Percentiles rank a stretch among this genome's conserved stretches.
Evolutionary conservation across 2,329 filamentous ascomycete species (phyloP).

Genomic region (Aureobasidium namibiae): DNA sequence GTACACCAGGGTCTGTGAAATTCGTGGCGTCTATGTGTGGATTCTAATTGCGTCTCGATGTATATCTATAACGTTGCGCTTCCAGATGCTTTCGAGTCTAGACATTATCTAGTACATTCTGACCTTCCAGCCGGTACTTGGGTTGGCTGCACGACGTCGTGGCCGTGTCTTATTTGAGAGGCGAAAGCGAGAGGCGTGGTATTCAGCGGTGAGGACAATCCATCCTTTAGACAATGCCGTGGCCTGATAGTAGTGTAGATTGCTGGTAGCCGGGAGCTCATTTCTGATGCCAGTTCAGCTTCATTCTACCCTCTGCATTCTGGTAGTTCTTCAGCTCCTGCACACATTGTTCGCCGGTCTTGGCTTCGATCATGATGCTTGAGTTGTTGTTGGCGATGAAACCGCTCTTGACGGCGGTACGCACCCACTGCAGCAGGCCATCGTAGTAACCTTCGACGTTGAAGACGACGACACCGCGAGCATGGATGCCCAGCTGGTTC

Average conservation of each 20-base stretch:
- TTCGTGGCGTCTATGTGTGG: conserved; percentile 2
- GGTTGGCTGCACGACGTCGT: not conserved
- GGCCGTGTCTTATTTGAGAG: not conserved
- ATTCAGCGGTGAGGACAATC: not conserved
- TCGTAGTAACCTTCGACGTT: conserved; percentile 93
- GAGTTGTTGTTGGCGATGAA: conserved; percentile 67
- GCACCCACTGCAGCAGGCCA: conserved; percentile 74
- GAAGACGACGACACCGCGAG: conserved; percentile 66
- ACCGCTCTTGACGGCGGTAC: conserved; percentile 62
- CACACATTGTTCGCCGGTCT: conserved; percentile 64
- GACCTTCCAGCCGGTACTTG: not conserved
- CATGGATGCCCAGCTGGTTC: conserved; percentile 92
- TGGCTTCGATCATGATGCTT: conserved; percentile 70
- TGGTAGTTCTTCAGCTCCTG: conserved; percentile 63
- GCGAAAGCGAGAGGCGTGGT: not conserved
- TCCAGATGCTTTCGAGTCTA: not conserved
- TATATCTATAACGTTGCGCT: not conserved
- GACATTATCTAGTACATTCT: not conserved
- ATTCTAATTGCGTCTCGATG: not conserved
- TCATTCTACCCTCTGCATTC: conserved; percentile 64
- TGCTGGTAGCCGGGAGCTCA: not conserved
- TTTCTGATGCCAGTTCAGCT: conserved; percentile 71
- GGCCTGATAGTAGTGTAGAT: not conserved
- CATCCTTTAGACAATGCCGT: not conserved
- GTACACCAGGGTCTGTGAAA: not conserved